phyloP scores from a whole-genome alignment of 805 yeast genomes.

The Nakazawaea ambrosiae region DNA sequence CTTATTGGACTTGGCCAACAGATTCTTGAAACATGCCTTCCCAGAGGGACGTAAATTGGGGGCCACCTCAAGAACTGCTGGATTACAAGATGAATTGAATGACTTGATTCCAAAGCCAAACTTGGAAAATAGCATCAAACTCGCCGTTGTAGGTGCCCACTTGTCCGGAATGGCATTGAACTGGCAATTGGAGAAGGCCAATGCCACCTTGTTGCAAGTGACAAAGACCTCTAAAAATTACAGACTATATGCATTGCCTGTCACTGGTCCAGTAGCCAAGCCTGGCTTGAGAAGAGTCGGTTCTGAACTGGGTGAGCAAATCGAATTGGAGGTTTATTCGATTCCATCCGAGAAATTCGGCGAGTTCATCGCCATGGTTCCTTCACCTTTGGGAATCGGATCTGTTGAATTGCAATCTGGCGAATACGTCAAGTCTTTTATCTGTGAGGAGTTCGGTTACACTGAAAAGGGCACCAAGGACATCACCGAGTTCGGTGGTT shows the following conservation, averaged over 20 bases:
- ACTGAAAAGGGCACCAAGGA: slow-evolving; percentile 64
- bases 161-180: slow-evolving; percentile 81
- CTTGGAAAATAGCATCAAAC: slow-evolving; percentile 39
- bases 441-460: slow-evolving; percentile 90
- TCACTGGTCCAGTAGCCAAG: slow-evolving; percentile 73
- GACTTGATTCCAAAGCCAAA: slow-evolving; percentile 37
- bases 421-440: slow-evolving; percentile 83
- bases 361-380: slow-evolving; percentile 78
- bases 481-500: slow-evolving; percentile 84
- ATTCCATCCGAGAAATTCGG: slow-evolving; percentile 78
- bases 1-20: slow-evolving; percentile 71
- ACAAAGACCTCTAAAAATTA: slow-evolving; percentile 70
- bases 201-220: slow-evolving; percentile 60
- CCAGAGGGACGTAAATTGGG: slow-evolving; percentile 53
- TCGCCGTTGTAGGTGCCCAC: slow-evolving; percentile 98
- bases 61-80: slow-evolving; percentile 26
- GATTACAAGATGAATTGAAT: slow-evolving; percentile 37
- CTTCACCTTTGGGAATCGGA: slow-evolving; percentile 94
- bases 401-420: slow-evolving; percentile 80
- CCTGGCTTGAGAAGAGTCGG: slow-evolving; percentile 81
- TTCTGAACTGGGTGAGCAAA: slow-evolving; percentile 42
- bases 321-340: slow-evolving; percentile 77
- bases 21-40: slow-evolving; percentile 45
- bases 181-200: slow-evolving; percentile 86
- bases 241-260: slow-evolving; percentile 76